Percentiles rank a stretch among this genome's conserved stretches.
Conservation (phyloP, 768 basidiomycete genomes). For the Rhizopogon salebrosus region DNA sequence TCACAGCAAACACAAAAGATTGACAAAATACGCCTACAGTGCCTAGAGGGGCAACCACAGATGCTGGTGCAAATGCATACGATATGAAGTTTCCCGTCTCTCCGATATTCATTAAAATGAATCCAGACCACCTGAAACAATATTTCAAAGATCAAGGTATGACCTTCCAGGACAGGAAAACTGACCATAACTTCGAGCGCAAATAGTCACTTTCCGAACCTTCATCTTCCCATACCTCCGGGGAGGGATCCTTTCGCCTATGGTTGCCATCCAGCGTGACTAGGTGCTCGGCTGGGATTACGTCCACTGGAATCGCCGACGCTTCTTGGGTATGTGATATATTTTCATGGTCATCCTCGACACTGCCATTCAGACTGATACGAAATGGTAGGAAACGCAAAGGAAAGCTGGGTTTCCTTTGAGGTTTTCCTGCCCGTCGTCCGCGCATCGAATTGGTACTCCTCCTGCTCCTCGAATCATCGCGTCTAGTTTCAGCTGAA, state of each 20-base stretch:
- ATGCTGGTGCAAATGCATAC: constrained; percentile 86
- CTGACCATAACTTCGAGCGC: constrained; percentile 78
- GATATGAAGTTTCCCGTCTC: constrained; percentile 90
- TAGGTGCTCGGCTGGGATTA: constrained; percentile 33
- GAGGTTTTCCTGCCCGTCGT: constrained; percentile 11
- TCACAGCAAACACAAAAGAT: neutral
- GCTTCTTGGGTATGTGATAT: constrained; percentile 1
- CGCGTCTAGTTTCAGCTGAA: constrained; percentile 5
- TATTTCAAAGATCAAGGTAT: neutral
- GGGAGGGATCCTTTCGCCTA: constrained; percentile 8
- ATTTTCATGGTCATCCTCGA: constrained; percentile 3
- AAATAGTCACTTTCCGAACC: constrained; percentile 72
- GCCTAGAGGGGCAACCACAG: constrained; percentile 93
- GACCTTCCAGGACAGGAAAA: constrained; percentile 4
- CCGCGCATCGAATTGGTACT: constrained; percentile 15
- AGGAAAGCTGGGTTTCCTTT: constrained; percentile 26
- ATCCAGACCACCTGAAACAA: constrained; percentile 76
- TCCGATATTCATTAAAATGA: constrained; percentile 85
- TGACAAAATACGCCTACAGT: constrained; percentile 52
- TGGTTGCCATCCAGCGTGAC: constrained; percentile 13
- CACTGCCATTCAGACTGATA: constrained; percentile 5
- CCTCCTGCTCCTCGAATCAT: constrained; percentile 24
- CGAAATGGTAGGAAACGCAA: constrained; percentile 32
- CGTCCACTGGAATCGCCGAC: constrained; percentile 33
- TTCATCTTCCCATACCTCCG: constrained; percentile 22